A percentile compares a stretch with the other conserved stretches of the same genome.
Evolutionary conservation across 1,139 yeast species (phyloP).

Genomic region (Candida sojae): DNA sequence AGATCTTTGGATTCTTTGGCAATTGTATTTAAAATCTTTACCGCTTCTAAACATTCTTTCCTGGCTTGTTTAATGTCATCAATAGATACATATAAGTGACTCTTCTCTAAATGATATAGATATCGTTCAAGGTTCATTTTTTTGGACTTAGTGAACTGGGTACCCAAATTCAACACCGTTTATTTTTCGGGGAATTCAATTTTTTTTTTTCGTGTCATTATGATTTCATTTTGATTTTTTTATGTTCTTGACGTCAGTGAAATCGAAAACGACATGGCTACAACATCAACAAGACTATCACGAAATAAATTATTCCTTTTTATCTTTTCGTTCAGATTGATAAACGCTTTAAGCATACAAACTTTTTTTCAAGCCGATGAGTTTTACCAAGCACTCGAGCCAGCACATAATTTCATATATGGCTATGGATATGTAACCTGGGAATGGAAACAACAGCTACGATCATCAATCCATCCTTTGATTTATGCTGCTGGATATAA

Average conservation of each 20-base stretch:
- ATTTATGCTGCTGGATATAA: constrained; percentile 54
- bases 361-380: constrained; percentile 98
- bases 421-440: constrained; percentile 89
- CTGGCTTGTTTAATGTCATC: constrained; percentile 20
- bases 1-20: constrained; percentile 14
- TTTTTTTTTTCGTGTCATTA: background rate
- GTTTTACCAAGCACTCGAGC: constrained; percentile 89
- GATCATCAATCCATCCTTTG: constrained; percentile 82
- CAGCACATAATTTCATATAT: constrained; percentile 75
- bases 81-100: constrained; percentile 18
- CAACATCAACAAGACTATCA: constrained; percentile 2
- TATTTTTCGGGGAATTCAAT: background rate
- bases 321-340: constrained; percentile 22
- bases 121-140: constrained; percentile 3
- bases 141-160: background rate
- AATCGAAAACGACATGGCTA: background rate
- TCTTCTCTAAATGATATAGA: constrained; percentile 16
- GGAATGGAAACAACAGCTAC: constrained; percentile 83
- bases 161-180: too few relatives aligned
- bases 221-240: background rate
- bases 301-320: constrained; percentile 7
- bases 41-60: constrained; percentile 22
- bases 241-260: background rate
- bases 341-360: constrained; percentile 61
- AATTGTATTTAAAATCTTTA: constrained; percentile 26